phyloP scores from a whole-genome alignment of 441 rosid species.

The Mallotus repandus region DNA sequence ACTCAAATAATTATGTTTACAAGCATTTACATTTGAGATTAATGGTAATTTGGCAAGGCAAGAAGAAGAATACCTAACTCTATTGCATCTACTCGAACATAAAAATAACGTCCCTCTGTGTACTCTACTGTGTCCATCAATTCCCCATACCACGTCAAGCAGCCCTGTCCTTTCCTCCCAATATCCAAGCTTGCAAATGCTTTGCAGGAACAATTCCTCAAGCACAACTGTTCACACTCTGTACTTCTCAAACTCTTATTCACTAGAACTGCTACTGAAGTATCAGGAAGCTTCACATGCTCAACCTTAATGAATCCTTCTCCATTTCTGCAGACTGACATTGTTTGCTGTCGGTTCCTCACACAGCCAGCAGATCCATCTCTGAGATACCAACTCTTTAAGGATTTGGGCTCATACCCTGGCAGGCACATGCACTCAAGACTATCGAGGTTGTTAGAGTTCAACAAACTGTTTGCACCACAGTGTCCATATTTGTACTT shows the following conservation, averaged over 20 bases:
- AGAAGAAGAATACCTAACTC: constrained; percentile 23
- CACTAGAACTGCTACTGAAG: constrained; percentile 14
- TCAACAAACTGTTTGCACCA: constrained; percentile 27
- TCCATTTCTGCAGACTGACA: constrained; percentile 18
- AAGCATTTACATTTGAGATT: background rate
- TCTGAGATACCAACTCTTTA: constrained; percentile 12
- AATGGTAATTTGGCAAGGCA: background rate
- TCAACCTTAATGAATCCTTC: constrained; percentile 33
- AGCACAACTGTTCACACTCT: constrained; percentile 30
- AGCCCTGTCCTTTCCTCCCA: constrained; percentile 22
- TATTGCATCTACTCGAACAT: constrained; percentile 25
- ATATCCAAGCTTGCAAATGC: constrained; percentile 18
- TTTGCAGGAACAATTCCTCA: constrained; percentile 32
- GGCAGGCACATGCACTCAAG: constrained; percentile 34
- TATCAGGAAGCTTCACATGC: constrained; percentile 30
- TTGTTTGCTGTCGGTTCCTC: constrained; percentile 14
- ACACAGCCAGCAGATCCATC: constrained; percentile 39
- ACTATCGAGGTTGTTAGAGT: constrained; percentile 8
- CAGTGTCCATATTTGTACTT: constrained; percentile 30
- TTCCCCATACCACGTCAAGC: constrained; percentile 32
- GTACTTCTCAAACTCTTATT: constrained; percentile 3
- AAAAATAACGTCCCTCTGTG: constrained; percentile 13
- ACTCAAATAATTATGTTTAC: background rate
- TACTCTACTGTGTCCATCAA: constrained; percentile 13
- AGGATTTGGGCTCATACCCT: constrained; percentile 23